Base-by-base conservation (phyloP, 1,284 basidiomycete species). In the Stereum hirsutum region DNA sequence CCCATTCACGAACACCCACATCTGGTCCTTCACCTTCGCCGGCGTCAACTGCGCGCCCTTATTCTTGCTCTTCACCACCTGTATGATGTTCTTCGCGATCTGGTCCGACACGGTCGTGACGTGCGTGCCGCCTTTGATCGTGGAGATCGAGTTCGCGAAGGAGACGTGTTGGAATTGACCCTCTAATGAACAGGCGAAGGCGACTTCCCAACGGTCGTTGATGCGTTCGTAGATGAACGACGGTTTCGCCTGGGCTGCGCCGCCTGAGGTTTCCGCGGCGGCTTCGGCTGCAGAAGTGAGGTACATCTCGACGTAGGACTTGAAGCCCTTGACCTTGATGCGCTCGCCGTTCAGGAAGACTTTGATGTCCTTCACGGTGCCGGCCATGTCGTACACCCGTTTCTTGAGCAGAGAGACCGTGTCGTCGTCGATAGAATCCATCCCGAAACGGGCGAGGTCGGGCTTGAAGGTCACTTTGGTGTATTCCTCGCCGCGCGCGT, bases 1-100 rank as follows among this genome's bases (percentile, higher is more conserved):
- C 19, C 90, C 83, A 57, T 99, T 99, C 60, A 99, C 87, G 58
- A 99, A 99, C 48, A 99, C 77, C 92, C 92, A 96, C 78, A 99
- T 92, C 59, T 99, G 94, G 59, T 89, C 94, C 70, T 91, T 95
- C 66, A 99, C 85, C 65, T 97, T 92, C 47, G 82, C 78, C 10
- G 90, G 76, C 65, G 98, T 98, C 56, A 99, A 86, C 1, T 86
- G 76, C 7, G 92, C 89, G 2, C 74, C 90, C 68, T 96, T 97
- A 71, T 98, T 97, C 77, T 97, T 99, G 79, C 95, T 96, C 57
- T 81, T 72, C 55, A 98, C 91, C 6, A 78, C 75, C 14, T 86
- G 71, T 49, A 92, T 75, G 32, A 94, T 66, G 50, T 75, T 78
- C 62, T 92, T 92, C 36, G 93, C 81, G 44, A 99, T 77, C 62